Base-by-base conservation (phyloP, 768 basidiomycete genomes). In the Lentinula guzmanii region DNA sequence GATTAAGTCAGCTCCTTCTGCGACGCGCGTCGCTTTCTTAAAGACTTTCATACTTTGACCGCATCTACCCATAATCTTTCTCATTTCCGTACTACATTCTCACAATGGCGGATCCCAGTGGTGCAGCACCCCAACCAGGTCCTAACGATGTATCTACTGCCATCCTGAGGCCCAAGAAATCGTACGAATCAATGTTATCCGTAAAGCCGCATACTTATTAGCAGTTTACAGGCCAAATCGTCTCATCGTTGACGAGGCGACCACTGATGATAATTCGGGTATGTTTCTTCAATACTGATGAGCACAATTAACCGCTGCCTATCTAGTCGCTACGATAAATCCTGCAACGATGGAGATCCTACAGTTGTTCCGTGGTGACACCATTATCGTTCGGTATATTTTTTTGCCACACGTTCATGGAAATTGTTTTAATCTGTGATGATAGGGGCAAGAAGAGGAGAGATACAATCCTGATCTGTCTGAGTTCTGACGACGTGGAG, bases 111-210 rank as follows among this genome's bases (percentile, higher is more conserved):
- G 91, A 93, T 77, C 90, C 91, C 11, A 92, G 89, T 69, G 91
- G 91, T 67, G 91, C 90, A 62, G 71, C 90, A 61, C 84, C 90
- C 62, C 89, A 87, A 68, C 90, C 91, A n/a, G 90, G 87, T 53
- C 86, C 88, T 28, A 89, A 98, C 74, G 95, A 97, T 68, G 81
- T 85, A 59, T 93, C 95, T 18, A 98, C 96, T 39, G 96, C 96
- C 52, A 98, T 99, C 73, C 81, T 99, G 63, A 80, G 97, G 64
- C 89, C 90, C 65, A 99, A 98, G 91, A 96, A 97, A 83, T 95
- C 93, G 96, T 97, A 74, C 66, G 93, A 82, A 18, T 50, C 39
- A n/a, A 34, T 21, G 59, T 64, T 50, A 50, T 31, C 64, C 46
- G 45, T 34, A 58, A 43, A 41, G 52, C 60, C 61, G 48, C 55